Conservation (phyloP, 768 basidiomycete species). For the Tricholoma terreum region DNA sequence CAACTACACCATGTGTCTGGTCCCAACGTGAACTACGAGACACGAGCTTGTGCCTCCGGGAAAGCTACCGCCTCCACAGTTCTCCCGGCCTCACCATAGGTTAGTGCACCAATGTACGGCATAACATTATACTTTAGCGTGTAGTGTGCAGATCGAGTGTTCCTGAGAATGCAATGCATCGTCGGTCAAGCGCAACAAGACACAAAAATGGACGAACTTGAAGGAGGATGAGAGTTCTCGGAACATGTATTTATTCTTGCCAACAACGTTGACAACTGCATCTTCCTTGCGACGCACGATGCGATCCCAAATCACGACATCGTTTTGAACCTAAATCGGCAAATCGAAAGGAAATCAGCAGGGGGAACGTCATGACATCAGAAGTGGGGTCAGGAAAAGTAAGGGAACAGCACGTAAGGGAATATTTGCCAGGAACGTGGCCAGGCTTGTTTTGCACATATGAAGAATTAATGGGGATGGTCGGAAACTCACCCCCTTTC, state of each 20-base stretch:
- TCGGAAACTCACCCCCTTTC: slow-evolving; percentile 57
- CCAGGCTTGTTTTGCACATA: neutral
- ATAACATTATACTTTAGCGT: slow-evolving; percentile 84
- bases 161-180: slow-evolving; percentile 37
- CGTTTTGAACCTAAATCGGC: slow-evolving; percentile 55
- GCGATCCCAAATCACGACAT: slow-evolving; percentile 89
- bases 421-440: neutral
- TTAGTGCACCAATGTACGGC: slow-evolving; percentile 83
- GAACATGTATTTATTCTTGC: slow-evolving; percentile 83
- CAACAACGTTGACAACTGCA: slow-evolving; percentile 60
- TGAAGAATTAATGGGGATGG: neutral
- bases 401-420: neutral
- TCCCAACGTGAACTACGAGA: slow-evolving; percentile 23
- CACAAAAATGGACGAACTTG: slow-evolving; percentile 47
- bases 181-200: neutral
- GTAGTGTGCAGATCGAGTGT: slow-evolving; percentile 63
- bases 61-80: slow-evolving; percentile 38
- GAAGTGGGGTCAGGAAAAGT: slow-evolving; percentile 1
- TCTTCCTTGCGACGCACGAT: slow-evolving; percentile 82
- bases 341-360: slow-evolving; percentile 10
- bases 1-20: neutral
- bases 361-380: slow-evolving; percentile 7
- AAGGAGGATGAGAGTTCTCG: slow-evolving; percentile 72
- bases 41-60: slow-evolving; percentile 37
- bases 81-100: slow-evolving; percentile 67